These are phyloP conservation scores for Mangifera indica DNA, from an alignment of 345 rosid genomes.

Conservation along the genomic window DNA sequence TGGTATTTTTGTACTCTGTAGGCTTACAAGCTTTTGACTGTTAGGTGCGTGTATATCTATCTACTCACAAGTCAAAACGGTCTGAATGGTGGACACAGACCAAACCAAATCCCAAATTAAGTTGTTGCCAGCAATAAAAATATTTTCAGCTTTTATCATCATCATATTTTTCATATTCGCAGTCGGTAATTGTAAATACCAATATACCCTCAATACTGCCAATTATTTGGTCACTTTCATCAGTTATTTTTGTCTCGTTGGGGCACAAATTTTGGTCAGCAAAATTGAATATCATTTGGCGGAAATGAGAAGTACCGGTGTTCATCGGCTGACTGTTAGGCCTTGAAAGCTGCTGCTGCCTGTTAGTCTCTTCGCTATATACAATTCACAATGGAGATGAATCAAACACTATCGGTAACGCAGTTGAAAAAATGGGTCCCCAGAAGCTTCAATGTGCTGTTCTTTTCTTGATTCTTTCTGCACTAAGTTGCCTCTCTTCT, in stretches of 20 bases:
- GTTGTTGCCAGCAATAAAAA: slow-evolving; percentile 13
- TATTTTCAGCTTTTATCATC: no score
- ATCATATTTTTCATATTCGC: not conserved
- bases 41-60: slow-evolving; percentile 20
- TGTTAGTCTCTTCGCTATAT: slow-evolving; percentile 5
- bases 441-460: slow-evolving; percentile 16
- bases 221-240: not conserved
- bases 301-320: not conserved
- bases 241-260: slow-evolving; percentile 15
- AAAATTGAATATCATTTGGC: not conserved
- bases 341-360: not conserved
- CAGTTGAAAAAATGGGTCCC: slow-evolving; percentile 30
- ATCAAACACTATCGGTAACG: slow-evolving; percentile 7
- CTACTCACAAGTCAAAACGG: slow-evolving; percentile 15
- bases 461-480: slow-evolving; percentile 31
- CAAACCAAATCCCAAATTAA: slow-evolving; percentile 18
- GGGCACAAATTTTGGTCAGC: not conserved
- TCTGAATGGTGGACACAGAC: slow-evolving; percentile 25
- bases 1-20: no score
- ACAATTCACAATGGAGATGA: slow-evolving; percentile 10
- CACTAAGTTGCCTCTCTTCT: slow-evolving; percentile 25
- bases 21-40: slow-evolving; percentile 19
- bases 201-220: not conserved
- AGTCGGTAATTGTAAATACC: not conserved
- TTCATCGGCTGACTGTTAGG: slow-evolving; percentile 50